A percentile compares a stretch with the other conserved stretches of the same genome.
phyloP scores from a whole-genome alignment of 2,329 filamentous ascomycete genomes.

The Xylaria sp. region DNA sequence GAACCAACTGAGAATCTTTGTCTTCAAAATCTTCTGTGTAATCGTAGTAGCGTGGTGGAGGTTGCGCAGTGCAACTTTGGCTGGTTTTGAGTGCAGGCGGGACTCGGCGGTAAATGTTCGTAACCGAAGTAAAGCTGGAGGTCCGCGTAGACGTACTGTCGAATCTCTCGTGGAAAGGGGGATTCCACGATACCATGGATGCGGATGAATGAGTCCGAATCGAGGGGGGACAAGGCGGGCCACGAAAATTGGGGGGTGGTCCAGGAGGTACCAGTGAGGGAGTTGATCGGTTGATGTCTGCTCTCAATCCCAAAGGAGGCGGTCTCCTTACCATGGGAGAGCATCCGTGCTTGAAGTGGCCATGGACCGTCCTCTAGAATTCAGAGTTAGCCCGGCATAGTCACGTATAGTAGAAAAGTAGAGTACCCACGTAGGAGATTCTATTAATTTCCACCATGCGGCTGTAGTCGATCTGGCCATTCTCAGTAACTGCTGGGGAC shows the following conservation, averaged over 20 bases:
- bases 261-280: constrained; percentile 52
- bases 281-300: constrained; percentile 56
- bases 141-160: constrained; percentile 56
- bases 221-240: constrained; percentile 39
- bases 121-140: constrained; percentile 62
- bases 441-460: constrained; percentile 63
- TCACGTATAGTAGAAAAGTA: not conserved
- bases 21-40: constrained; percentile 64
- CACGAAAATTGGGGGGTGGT: constrained; percentile 40
- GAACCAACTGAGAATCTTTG: constrained; percentile 36
- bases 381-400: constrained; percentile 30
- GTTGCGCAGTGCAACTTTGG: constrained; percentile 42
- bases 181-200: constrained; percentile 48
- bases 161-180: constrained; percentile 49
- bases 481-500: constrained; percentile 62
- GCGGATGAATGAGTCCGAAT: constrained; percentile 53
- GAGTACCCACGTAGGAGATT: constrained; percentile 56
- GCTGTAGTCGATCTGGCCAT: constrained; percentile 60
- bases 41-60: constrained; percentile 60
- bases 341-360: constrained; percentile 55
- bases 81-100: constrained; percentile 44
- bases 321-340: constrained; percentile 52
- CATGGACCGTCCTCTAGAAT: constrained; percentile 58
- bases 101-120: constrained; percentile 58
- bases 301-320: constrained; percentile 54